Conservation (phyloP, 306 rosid species). For the Fragaria ananassa region DNA sequence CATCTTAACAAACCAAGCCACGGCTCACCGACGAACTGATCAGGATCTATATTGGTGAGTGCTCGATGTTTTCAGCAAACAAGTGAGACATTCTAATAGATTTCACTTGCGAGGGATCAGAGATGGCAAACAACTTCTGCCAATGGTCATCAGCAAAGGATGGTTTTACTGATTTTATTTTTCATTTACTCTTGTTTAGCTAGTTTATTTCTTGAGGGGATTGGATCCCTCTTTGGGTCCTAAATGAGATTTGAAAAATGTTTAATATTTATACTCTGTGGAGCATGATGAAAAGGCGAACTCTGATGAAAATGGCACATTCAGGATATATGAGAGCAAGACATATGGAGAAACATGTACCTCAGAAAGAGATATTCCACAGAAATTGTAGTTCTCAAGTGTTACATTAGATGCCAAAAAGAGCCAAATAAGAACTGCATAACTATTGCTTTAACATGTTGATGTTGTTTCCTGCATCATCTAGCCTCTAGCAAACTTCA, state of each 20-base stretch:
- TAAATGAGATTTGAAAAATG: neutral
- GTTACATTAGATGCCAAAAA: neutral
- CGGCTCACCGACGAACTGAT: no score
- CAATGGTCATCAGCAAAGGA: neutral
- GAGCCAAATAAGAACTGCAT: conserved; percentile 10
- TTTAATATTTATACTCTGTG: no score
- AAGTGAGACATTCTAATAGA: neutral
- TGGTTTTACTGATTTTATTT: neutral
- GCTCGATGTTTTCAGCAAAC: neutral
- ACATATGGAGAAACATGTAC: no score
- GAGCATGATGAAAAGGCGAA: neutral
- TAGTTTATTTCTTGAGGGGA: neutral
- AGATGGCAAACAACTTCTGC: neutral
- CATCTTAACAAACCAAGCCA: no score
- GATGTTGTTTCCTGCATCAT: conserved; percentile 9
- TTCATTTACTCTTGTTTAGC: no score
- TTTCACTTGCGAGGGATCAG: neutral
- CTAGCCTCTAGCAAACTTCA: neutral
- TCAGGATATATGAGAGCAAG: no score
- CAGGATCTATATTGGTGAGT: neutral
- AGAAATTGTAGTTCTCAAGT: neutral
- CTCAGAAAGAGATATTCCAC: neutral
- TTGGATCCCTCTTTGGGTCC: neutral
- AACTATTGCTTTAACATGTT: conserved; percentile 5
- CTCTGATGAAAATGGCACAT: neutral